Percentiles rank a stretch among this genome's conserved stretches.
Evolutionary conservation across 2,329 filamentous ascomycete genomes (phyloP).

Genomic region (Xylaria digitata): DNA sequence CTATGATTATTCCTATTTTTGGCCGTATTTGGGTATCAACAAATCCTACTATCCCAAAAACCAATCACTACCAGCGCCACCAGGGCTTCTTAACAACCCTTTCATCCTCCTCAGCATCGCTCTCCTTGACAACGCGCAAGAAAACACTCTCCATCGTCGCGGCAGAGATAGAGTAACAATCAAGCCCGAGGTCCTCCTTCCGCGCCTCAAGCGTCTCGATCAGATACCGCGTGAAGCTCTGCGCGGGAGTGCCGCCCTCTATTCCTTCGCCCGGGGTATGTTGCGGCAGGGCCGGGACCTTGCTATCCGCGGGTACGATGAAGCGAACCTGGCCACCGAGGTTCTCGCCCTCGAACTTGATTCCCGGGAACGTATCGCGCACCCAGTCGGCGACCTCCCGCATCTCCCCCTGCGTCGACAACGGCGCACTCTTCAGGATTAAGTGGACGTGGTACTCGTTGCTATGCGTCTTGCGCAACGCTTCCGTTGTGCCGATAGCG

Average conservation of each 20-base stretch:
- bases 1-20: no score
- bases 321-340: slow-evolving; percentile 75
- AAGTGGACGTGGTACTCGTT: slow-evolving; percentile 49
- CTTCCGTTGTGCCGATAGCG: slow-evolving; percentile 45
- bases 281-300: slow-evolving; percentile 32
- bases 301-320: slow-evolving; percentile 61
- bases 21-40: neutral
- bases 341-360: slow-evolving; percentile 66
- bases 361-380: slow-evolving; percentile 58
- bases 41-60: neutral
- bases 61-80: slow-evolving; percentile 29
- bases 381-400: slow-evolving; percentile 22
- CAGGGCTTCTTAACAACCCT: slow-evolving; percentile 40
- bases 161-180: slow-evolving; percentile 74
- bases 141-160: slow-evolving; percentile 78
- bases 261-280: neutral
- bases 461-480: slow-evolving; percentile 43
- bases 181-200: slow-evolving; percentile 67
- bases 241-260: slow-evolving; percentile 22
- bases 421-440: slow-evolving; percentile 42
- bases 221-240: slow-evolving; percentile 46
- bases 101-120: slow-evolving; percentile 67
- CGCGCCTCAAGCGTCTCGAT: slow-evolving; percentile 64
- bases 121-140: slow-evolving; percentile 73
- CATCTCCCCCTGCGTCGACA: slow-evolving; percentile 36